Evolutionary conservation across 2,329 filamentous ascomycete genomes (phyloP).

Genomic region (Epichloe festucae): DNA sequence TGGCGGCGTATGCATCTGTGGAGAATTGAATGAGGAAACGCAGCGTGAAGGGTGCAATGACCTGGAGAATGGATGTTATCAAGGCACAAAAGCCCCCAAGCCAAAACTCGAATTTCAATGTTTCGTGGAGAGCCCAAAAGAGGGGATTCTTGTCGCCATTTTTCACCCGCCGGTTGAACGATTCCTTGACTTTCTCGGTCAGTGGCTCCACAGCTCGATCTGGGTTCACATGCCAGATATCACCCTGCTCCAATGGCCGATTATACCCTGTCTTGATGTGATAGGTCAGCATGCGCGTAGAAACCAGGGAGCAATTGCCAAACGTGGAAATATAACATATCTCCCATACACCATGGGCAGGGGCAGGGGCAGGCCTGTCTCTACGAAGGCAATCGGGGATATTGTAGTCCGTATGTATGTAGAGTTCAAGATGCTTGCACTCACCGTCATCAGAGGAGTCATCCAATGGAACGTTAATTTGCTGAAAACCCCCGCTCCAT

Average conservation of each 20-base stretch:
- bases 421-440: conserved; percentile 11
- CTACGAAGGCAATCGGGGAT: not conserved
- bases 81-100: conserved; percentile 70
- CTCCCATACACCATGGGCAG: too few species aligned
- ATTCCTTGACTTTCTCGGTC: conserved; percentile 49
- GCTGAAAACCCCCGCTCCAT: conserved; percentile 63
- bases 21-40: conserved; percentile 82
- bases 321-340: not conserved
- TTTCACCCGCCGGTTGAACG: conserved; percentile 56
- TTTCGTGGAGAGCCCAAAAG: conserved; percentile 72
- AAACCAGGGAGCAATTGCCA: not conserved
- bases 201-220: conserved; percentile 59
- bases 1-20: conserved; percentile 60
- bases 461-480: conserved; percentile 81
- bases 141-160: conserved; percentile 62
- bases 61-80: conserved; percentile 59
- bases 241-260: conserved; percentile 66
- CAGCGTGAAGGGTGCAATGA: conserved; percentile 73
- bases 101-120: conserved; percentile 74
- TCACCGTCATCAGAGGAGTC: conserved; percentile 70
- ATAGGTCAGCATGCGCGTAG: too few species aligned
- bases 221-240: conserved; percentile 84
- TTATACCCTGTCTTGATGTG: conserved; percentile 61
- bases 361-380: too few species aligned
- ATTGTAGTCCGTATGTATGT: too few species aligned